These are phyloP conservation scores for Hirsutella rhossiliensis DNA, from an alignment of 2,329 filamentous ascomycete genomes.

Conservation along the genomic window DNA sequence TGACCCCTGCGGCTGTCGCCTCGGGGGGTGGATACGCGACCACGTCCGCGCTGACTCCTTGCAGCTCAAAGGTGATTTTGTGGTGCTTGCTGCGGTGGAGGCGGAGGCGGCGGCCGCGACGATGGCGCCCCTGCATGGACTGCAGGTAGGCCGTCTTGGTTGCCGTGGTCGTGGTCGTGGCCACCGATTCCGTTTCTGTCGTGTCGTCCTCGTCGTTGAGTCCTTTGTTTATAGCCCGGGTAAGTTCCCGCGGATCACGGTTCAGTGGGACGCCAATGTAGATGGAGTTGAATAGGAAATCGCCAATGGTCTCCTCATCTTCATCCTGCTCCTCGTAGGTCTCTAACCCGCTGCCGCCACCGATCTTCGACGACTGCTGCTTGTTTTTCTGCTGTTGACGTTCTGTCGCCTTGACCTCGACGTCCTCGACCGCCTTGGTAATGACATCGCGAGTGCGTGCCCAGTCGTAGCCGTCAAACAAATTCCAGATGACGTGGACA, in stretches of 20 bases:
- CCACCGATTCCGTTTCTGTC: constrained; percentile 83
- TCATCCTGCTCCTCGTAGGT: constrained; percentile 60
- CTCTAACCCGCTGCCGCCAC: constrained; percentile 36
- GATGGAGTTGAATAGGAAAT: constrained; percentile 97
- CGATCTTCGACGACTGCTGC: too few species aligned
- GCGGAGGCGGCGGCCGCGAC: constrained; percentile 59
- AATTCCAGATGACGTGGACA: constrained; percentile 91
- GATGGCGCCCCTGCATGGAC: constrained; percentile 33
- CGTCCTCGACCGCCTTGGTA: constrained; percentile 73
- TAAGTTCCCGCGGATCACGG: constrained; percentile 70
- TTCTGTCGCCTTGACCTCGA: constrained; percentile 73
- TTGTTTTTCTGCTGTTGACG: constrained; percentile 43
- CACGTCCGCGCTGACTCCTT: constrained; percentile 72
- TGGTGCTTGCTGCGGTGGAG: constrained; percentile 79
- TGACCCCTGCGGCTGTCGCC: not conserved
- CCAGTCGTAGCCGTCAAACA: constrained; percentile 98
- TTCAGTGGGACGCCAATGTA: constrained; percentile 90
- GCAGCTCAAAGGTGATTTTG: constrained; percentile 91
- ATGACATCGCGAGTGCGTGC: constrained; percentile 75
- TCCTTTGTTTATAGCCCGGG: constrained; percentile 75
- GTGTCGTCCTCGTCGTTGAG: constrained; percentile 63
- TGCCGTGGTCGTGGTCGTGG: constrained; percentile 56
- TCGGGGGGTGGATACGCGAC: constrained; percentile 59
- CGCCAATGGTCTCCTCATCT: constrained; percentile 77
- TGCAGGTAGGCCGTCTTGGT: constrained; percentile 32